These are phyloP conservation scores for Magnolia changhungtana DNA, from an alignment of 164 flowering plant species.

Conservation along the genomic window DNA sequence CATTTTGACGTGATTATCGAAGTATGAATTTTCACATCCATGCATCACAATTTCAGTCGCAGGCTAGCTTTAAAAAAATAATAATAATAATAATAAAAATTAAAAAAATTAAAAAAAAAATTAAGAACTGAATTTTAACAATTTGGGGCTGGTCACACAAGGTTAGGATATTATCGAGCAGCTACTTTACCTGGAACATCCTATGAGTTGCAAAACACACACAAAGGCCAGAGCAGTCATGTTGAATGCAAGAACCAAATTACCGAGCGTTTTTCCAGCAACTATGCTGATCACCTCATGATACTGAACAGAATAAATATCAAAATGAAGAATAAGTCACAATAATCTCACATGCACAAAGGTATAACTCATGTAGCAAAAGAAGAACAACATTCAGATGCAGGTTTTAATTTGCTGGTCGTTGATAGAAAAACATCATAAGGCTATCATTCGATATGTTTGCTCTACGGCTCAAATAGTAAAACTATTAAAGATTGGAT, in stretches of 20 bases:
- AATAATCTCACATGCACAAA: not conserved
- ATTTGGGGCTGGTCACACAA: not conserved
- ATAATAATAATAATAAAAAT: no score
- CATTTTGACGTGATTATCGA: not conserved
- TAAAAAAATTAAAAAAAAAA: no score
- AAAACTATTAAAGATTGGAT: no score
- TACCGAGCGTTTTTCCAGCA: conserved; percentile 10
- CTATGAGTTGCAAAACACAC: conserved; percentile 14
- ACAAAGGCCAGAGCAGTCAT: conserved; percentile 10
- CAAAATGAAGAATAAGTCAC: not conserved
- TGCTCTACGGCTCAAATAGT: no score
- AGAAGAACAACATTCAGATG: not conserved
- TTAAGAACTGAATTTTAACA: not conserved
- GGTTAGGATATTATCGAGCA: not conserved
- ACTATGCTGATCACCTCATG: conserved; percentile 13
- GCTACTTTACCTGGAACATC: conserved; percentile 11
- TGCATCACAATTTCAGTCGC: not conserved
- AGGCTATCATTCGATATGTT: no score
- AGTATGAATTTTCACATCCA: not conserved
- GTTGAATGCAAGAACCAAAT: conserved; percentile 9
- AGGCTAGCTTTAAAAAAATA: not conserved
- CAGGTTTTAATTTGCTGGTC: no score
- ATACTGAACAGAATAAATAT: conserved; percentile 9
- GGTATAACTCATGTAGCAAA: not conserved
- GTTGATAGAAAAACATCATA: no score